Evolutionary conservation across 306 rosid genomes (phyloP).

Genomic region (Cicer pinnatifidum): DNA sequence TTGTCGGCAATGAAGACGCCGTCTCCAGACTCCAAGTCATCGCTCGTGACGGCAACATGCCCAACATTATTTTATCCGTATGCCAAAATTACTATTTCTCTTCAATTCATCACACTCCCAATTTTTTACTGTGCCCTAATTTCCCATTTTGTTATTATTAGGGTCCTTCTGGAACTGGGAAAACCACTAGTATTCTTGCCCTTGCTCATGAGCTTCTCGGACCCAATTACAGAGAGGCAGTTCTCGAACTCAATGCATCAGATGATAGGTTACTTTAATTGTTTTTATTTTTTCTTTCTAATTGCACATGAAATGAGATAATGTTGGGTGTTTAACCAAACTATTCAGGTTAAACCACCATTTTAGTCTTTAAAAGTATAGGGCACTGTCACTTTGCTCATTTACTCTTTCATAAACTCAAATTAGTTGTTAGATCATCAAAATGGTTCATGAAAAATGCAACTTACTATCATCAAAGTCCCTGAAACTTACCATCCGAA

Average conservation of each 20-base stretch:
- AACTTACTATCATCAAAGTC: too few species aligned
- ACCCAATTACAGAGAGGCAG: constrained; percentile 83
- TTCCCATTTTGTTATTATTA: constrained; percentile 39
- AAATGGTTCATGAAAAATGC: too few species aligned
- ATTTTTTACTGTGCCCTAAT: neutral
- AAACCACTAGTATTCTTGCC: constrained; percentile 93
- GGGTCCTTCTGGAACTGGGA: constrained; percentile 99
- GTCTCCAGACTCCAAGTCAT: constrained; percentile 89
- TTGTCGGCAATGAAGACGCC: constrained; percentile 90
- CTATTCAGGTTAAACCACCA: neutral
- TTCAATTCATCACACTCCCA: neutral
- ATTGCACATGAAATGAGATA: neutral
- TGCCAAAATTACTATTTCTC: neutral
- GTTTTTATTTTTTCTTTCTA: neutral
- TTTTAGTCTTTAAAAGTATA: too few species aligned
- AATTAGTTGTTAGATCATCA: too few species aligned
- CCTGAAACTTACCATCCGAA: too few species aligned
- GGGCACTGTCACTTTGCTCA: too few species aligned
- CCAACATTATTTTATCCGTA: constrained; percentile 81
- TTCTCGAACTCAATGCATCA: constrained; percentile 90
- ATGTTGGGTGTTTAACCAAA: neutral
- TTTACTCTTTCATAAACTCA: too few species aligned
- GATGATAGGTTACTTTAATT: constrained; percentile 66
- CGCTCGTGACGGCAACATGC: constrained; percentile 96
- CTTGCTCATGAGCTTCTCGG: constrained; percentile 92